Conservation (phyloP, 2,329 filamentous ascomycete species). For the Aureobasidium sp. region DNA sequence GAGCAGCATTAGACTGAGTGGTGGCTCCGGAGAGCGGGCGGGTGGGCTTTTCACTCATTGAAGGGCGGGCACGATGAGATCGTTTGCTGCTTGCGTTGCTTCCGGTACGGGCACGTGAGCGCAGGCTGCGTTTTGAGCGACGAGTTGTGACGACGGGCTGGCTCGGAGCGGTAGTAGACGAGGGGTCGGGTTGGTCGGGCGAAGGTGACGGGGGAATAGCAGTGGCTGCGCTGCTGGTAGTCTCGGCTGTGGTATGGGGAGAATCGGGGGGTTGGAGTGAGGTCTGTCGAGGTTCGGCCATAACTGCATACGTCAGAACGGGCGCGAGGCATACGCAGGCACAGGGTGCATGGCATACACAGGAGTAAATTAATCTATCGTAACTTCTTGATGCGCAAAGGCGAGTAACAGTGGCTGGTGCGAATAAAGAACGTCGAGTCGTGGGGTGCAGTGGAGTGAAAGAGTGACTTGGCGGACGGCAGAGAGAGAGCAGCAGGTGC, state of each 20-base stretch:
- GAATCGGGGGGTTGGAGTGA: constrained; percentile 3
- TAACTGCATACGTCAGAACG: constrained; percentile 14
- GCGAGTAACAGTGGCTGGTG: background rate
- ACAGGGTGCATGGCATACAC: constrained; percentile 1
- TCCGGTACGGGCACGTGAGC: constrained; percentile 30
- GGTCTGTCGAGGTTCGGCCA: constrained; percentile 12
- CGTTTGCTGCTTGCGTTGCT: constrained; percentile 43
- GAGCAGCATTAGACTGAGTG: constrained; percentile 24
- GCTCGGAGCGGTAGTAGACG: background rate
- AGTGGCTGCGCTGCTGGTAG: constrained; percentile 4
- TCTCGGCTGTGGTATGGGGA: constrained; percentile 3
- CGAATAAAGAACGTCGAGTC: constrained; percentile 8
- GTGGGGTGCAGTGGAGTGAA: constrained; percentile 6
- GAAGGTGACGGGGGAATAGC: background rate
- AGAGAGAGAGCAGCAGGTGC: background rate
- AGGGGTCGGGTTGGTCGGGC: background rate
- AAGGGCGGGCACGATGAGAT: constrained; percentile 31
- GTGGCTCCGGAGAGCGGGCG: constrained; percentile 28
- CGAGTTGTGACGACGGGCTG: constrained; percentile 10
- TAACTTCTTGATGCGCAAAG: constrained; percentile 1
- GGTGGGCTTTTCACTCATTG: constrained; percentile 35
- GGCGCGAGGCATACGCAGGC: background rate
- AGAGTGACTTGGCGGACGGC: constrained; percentile 11
- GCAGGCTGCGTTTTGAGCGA: constrained; percentile 36
- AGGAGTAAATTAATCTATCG: constrained; percentile 11